Evolutionary conservation across 257 asterid genomes (phyloP).

Genomic region (Primulina huaijiensis): DNA sequence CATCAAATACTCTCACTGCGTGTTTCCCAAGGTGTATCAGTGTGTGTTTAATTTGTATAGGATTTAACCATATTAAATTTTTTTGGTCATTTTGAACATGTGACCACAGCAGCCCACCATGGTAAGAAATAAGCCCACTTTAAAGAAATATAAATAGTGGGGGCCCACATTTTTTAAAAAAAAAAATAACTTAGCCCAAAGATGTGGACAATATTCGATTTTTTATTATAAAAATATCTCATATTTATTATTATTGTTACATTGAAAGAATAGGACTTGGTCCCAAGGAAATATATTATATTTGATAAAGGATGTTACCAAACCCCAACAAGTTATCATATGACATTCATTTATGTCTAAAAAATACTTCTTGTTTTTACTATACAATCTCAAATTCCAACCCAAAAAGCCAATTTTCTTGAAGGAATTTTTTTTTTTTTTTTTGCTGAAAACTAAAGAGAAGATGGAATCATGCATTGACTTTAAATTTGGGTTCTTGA

Average conservation of each 20-base stretch:
- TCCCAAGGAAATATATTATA: neutral
- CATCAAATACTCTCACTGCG: slow-evolving; percentile 39
- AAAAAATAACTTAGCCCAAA: neutral
- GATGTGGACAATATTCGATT: neutral
- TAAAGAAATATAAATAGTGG: neutral
- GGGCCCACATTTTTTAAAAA: neutral
- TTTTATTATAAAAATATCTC: too few relatives aligned
- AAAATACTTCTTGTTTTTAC: too few relatives aligned
- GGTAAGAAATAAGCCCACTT: slow-evolving; percentile 41
- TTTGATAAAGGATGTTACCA: too few relatives aligned
- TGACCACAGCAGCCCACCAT: slow-evolving; percentile 44
- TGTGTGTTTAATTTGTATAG: slow-evolving; percentile 26
- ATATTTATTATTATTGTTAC: too few relatives aligned
- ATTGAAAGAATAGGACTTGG: neutral
- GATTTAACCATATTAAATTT: neutral
- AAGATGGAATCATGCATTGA: too few relatives aligned
- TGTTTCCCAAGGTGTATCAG: slow-evolving; percentile 30
- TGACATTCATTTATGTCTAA: too few relatives aligned
- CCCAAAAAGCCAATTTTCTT: too few relatives aligned
- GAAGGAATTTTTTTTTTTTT: too few relatives aligned
- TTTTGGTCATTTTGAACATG: slow-evolving; percentile 24
- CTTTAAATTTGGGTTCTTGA: too few relatives aligned
- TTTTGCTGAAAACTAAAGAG: too few relatives aligned
- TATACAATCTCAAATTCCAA: too few relatives aligned
- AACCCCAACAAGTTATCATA: too few relatives aligned